Evolutionary conservation across 164 flowering plant species (phyloP), one percentile per base, ranked within the genome.

Genomic region (Malania oleifera): DNA sequence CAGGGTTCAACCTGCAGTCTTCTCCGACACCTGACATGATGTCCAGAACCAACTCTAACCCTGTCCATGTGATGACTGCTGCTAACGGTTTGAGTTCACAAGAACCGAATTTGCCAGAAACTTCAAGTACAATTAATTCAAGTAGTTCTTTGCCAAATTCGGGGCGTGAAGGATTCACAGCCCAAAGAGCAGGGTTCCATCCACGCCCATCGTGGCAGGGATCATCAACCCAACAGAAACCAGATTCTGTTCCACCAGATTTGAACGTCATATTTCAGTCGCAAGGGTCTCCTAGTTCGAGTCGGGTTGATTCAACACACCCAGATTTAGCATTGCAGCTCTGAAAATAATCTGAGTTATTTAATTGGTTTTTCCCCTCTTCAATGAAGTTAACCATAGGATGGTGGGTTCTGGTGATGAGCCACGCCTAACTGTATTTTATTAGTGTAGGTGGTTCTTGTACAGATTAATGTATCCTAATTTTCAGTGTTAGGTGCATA

Each of bases 291-390:
- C 84, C 85, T 18, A 62, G 66, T 57, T 71, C 75, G 11, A 61
- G 70, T 31, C 56, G 65, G 47, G 71, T 69, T 18, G 84, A 83
- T 48, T 64, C 85, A 3, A 63, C 72, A 15, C 85, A 80, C 27
- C 85, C 90, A 24, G 87, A 84, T 66, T 75, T 82, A 60, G 79
- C 74, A 44, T 64, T 82, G 77, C 85, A 84, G 77, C 81, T 84
- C 25, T 84, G 75, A 83, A 67, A 64, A 50, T 61, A 43, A 57
- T 46, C 13, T 46, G 28, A 40, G 25, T 45, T 20, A 31, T 25
- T 61, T 59, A 58, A 57, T 24, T 56, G 38, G 61, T 40, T 38
- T 61, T 57, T 4, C 46, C 2, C 22, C 3, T 23, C 15, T 19
- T 15, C 17, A 13, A 22, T 57, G 19, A 47, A 22, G 23, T 60